Base-by-base conservation (phyloP, 2,329 filamentous ascomycete genomes). In the Neopestalotiopsis sp. region DNA sequence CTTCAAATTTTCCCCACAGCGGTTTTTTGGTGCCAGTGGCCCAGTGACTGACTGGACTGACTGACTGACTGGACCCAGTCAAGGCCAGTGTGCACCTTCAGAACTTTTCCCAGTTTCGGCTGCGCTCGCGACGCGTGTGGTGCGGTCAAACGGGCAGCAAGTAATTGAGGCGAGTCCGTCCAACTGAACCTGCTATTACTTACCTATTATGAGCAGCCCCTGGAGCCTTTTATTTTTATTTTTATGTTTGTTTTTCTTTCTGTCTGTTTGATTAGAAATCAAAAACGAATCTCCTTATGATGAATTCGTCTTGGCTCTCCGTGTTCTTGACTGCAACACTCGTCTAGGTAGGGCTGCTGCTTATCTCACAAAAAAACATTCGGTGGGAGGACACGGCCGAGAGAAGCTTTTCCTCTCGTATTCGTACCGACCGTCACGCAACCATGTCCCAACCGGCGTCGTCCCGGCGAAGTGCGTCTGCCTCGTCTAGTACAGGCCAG, bases 261-360 rank as follows among this genome's bases (percentile, higher is more conserved):
- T 14, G 42, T 13, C 13, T n/a, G 59, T 3, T 17, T 40, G 59
- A 62, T 62, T 62, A 40, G 59, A 42, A 38, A 62, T 62, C 28
- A 38, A 10, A 38, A 10, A 20, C 59, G 34, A 62, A 62, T 62
- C 1, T 20, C 34, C 32, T 13, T 40, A 62, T 32, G 20, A 40
- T 62, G 59, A 24, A 62, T 62, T 62, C 32, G 59, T 24, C 59
- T 62, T 62, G n/a, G 17, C 20, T 53, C 45, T n/a, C 57, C 14
- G n/a, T 30, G n/a, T 38, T 24, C 59, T 40, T 59, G 57, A 59
- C 57, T 30, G 20, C 30, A 17, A 28, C 34, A 5, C 59, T 17
- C n/a, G 6, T 20, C 34, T 34, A 28, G 59, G 30, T 40, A 62
- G 30, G n/a, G 59, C 45, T 20, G n/a, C 42, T 45, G 20, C 17